Conservation (phyloP, 2,329 filamentous ascomycete genomes). For the Sporothrix mexicana region DNA sequence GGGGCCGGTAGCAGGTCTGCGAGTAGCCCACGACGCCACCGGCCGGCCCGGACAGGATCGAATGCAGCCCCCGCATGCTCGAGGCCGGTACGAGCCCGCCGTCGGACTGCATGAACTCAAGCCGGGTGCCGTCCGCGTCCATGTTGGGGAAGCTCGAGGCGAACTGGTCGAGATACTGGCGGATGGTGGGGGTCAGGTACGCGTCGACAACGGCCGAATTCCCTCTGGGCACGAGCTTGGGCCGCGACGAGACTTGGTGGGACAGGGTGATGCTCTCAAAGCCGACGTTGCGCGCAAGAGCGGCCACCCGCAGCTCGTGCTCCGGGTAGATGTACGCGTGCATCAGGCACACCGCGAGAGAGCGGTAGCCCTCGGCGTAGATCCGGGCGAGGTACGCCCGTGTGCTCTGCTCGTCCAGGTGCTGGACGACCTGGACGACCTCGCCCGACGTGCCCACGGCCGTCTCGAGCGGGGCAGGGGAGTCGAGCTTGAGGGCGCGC, state of each 20-base stretch:
- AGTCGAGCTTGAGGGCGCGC: too few relatives aligned
- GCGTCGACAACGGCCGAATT: slow-evolving; percentile 76
- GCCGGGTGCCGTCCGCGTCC: slow-evolving; percentile 54
- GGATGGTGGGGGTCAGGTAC: slow-evolving; percentile 73
- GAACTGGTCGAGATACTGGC: slow-evolving; percentile 71
- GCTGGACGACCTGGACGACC: too few relatives aligned
- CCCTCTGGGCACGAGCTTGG: too few relatives aligned
- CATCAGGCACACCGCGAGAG: too few relatives aligned
- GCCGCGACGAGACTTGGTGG: slow-evolving; percentile 72
- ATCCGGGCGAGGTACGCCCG: too few relatives aligned
- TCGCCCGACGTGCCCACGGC: too few relatives aligned
- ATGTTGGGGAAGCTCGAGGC: slow-evolving; percentile 66
- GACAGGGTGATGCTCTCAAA: slow-evolving; percentile 48
- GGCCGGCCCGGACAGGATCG: slow-evolving; percentile 72
- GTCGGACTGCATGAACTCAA: slow-evolving; percentile 75
- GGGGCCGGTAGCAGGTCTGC: slow-evolving; percentile 70
- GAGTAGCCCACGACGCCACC: slow-evolving; percentile 76
- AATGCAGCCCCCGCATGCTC: slow-evolving; percentile 48
- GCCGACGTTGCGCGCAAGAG: too few relatives aligned
- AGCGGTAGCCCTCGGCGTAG: too few relatives aligned
- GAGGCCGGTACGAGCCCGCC: slow-evolving; percentile 47
- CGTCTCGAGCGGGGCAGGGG: too few relatives aligned
- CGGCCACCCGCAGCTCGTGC: too few relatives aligned
- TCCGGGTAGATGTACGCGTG: too few relatives aligned
- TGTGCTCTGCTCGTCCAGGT: too few relatives aligned